Evolutionary conservation across 225 moss, liverwort and hornwort species (phyloP).

Genomic region (Physcomitrellopsis africana): DNA sequence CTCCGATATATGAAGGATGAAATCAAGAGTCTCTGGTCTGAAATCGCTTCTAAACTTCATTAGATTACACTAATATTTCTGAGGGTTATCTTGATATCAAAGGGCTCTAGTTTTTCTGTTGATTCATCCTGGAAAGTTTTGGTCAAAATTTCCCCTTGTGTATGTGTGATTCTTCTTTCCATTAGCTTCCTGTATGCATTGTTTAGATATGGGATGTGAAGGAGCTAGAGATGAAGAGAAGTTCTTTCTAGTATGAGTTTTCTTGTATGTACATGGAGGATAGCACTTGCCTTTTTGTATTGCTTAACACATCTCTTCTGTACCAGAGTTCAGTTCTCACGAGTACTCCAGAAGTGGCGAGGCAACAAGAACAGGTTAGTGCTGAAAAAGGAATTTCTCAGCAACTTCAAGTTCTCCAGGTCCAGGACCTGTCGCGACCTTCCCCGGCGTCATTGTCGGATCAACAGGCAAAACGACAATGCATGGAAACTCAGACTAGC

Average conservation of each 20-base stretch:
- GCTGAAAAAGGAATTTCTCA: constrained; percentile 41
- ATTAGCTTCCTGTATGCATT: background rate
- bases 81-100: no score
- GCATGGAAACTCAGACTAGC: constrained; percentile 11
- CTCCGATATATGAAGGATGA: background rate
- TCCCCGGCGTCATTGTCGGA: constrained; percentile 31
- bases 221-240: constrained; percentile 1
- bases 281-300: background rate
- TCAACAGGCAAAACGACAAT: constrained; percentile 27
- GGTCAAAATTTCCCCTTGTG: background rate
- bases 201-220: constrained; percentile 16
- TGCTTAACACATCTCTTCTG: constrained; percentile 19
- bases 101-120: background rate
- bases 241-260: background rate
- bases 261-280: constrained; percentile 11
- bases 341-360: constrained; percentile 32
- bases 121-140: constrained; percentile 9
- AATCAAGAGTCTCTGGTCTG: no score
- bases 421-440: constrained; percentile 33
- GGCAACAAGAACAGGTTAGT: constrained; percentile 36
- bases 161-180: background rate
- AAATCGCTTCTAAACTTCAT: no score
- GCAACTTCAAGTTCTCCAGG: constrained; percentile 48
- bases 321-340: constrained; percentile 34
- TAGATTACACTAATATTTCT: no score